phyloP scores from a whole-genome alignment of 352 stramenopile species.

The Pythium grandisporangium region DNA sequence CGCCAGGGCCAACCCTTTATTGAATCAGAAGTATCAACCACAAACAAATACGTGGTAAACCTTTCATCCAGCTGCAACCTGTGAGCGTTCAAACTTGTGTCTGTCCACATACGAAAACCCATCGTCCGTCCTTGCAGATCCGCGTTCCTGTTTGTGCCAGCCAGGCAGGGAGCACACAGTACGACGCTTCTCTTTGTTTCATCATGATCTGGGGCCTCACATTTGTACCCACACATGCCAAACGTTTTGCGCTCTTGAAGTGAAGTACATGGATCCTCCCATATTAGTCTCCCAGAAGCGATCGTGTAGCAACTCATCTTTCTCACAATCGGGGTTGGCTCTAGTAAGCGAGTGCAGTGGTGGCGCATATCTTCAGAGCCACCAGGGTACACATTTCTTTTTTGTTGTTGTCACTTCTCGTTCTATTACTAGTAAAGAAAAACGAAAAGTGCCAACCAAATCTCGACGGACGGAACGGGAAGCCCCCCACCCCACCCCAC shows the following conservation, averaged over 20 bases:
- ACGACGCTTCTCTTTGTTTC: conserved; percentile 31
- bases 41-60: conserved; percentile 64
- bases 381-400: neutral
- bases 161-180: conserved; percentile 50
- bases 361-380: conserved; percentile 34
- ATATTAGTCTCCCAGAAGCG: conserved; percentile 74
- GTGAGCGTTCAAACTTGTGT: conserved; percentile 72
- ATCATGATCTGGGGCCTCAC: conserved; percentile 55
- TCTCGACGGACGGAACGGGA: no score
- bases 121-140: conserved; percentile 19
- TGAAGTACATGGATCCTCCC: conserved; percentile 60
- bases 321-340: conserved; percentile 42
- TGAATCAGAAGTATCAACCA: conserved; percentile 71
- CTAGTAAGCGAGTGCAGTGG: conserved; percentile 44
- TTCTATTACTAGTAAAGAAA: no score
- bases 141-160: conserved; percentile 28
- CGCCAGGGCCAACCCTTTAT: conserved; percentile 55
- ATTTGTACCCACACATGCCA: conserved; percentile 62
- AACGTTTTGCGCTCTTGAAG: conserved; percentile 50
- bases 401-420: conserved; percentile 15
- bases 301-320: conserved; percentile 68
- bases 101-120: conserved; percentile 46
- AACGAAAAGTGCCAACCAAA: no score
- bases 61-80: conserved; percentile 31
- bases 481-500: no score